Conservation (phyloP, 257 asterid species). For the Eustoma russellianum region DNA sequence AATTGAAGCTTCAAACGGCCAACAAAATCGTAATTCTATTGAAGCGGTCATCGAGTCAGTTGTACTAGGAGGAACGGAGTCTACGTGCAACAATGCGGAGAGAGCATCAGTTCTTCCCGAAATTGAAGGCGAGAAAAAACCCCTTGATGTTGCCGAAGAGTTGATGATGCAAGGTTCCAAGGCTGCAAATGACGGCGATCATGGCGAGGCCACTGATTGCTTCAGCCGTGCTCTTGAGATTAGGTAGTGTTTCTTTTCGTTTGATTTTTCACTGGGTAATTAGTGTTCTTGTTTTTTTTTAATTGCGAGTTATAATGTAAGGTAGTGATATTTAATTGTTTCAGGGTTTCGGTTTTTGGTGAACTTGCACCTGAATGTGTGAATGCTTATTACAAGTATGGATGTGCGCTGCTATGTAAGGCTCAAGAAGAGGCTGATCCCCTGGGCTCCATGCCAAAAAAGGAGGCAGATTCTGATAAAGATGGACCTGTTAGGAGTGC, state of each 20-base stretch:
- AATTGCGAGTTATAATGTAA: not conserved
- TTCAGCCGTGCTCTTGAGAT: conserved; percentile 96
- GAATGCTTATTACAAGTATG: conserved; percentile 74
- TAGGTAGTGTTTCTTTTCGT: conserved; percentile 25
- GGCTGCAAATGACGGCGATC: conserved; percentile 64
- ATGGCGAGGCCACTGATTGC: conserved; percentile 72
- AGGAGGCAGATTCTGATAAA: conserved; percentile 48
- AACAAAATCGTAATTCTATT: conserved; percentile 44
- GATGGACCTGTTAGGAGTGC: conserved; percentile 44
- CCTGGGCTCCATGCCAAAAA: conserved; percentile 67
- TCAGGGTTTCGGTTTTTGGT: conserved; percentile 70
- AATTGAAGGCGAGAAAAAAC: conserved; percentile 31
- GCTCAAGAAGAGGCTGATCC: conserved; percentile 95
- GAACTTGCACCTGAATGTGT: conserved; percentile 91
- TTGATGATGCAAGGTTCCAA: conserved; percentile 50
- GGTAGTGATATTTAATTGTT: not conserved
- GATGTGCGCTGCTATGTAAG: conserved; percentile 58
- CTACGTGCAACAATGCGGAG: conserved; percentile 50
- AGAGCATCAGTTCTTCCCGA: conserved; percentile 30
- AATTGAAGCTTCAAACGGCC: conserved; percentile 18
- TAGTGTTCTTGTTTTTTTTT: conserved; percentile 1
- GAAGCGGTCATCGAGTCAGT: conserved; percentile 49
- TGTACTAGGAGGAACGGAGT: conserved; percentile 41
- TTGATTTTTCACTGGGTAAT: too few relatives aligned
- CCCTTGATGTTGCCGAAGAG: conserved; percentile 55